phyloP scores from a whole-genome alignment of 1,284 basidiomycete genomes.

The Takashimella koratensis region DNA sequence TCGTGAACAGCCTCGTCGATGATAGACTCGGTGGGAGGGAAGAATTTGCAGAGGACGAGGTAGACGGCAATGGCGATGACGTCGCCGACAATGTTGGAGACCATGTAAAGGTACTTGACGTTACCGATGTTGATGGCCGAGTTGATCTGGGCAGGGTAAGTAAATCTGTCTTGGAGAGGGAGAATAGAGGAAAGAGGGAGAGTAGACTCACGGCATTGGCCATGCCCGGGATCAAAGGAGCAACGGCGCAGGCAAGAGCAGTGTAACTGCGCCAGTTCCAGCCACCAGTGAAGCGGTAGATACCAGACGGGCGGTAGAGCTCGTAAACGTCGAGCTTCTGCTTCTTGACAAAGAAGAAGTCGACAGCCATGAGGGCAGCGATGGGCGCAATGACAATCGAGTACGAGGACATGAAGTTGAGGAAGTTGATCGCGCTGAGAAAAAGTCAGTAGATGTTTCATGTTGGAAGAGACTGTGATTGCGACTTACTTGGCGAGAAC shows the following conservation, averaged over 20 bases:
- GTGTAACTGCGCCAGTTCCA: constrained; percentile 64
- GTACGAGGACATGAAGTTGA: constrained; percentile 43
- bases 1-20: constrained; percentile 61
- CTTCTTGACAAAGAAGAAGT: constrained; percentile 36
- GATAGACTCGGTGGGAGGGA: constrained; percentile 57
- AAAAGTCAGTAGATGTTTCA: no score
- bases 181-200: no score
- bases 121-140: constrained; percentile 57
- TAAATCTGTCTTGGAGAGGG: no score
- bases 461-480: no score
- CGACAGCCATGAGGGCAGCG: constrained; percentile 34
- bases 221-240: constrained; percentile 69
- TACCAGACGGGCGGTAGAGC: constrained; percentile 33
- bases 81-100: constrained; percentile 27
- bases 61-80: constrained; percentile 62
- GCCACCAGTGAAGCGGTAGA: constrained; percentile 47
- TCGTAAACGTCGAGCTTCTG: constrained; percentile 35
- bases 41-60: constrained; percentile 57
- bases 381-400: constrained; percentile 43
- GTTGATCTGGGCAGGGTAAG: no score
- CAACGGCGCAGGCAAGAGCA: constrained; percentile 60
- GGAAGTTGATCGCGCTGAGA: constrained; percentile 22
- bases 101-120: constrained; percentile 54
- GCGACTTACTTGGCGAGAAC: constrained; percentile 33
- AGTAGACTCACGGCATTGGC: no score